Evolutionary conservation across 2,329 filamentous ascomycete species (phyloP).

Genomic region (Kalmusia sp.): DNA sequence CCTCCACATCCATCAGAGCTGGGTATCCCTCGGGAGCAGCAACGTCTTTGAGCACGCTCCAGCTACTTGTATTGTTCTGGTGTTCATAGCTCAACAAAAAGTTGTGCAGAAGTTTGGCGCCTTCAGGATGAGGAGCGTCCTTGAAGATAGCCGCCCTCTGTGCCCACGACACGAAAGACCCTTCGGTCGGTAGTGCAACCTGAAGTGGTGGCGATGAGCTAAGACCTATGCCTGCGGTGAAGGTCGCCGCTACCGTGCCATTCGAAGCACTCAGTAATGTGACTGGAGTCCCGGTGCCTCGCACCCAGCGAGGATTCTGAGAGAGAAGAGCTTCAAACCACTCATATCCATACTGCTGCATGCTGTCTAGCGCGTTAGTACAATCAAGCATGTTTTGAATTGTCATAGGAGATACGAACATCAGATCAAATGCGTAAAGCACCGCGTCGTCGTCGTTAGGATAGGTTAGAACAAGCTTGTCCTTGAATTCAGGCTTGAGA

Average conservation of each 20-base stretch:
- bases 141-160: slow-evolving; percentile 59
- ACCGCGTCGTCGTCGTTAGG: slow-evolving; percentile 67
- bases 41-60: too few relatives aligned
- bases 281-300: slow-evolving; percentile 55
- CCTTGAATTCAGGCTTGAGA: slow-evolving; percentile 59
- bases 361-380: slow-evolving; percentile 16
- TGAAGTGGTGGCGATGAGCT: slow-evolving; percentile 1
- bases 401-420: slow-evolving; percentile 33
- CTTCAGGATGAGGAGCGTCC: slow-evolving; percentile 58
- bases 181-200: slow-evolving; percentile 44
- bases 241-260: too few relatives aligned
- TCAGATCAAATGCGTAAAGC: slow-evolving; percentile 58
- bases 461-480: slow-evolving; percentile 62
- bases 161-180: slow-evolving; percentile 56
- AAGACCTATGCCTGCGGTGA: slow-evolving; percentile 18
- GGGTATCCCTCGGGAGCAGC: slow-evolving; percentile 41
- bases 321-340: slow-evolving; percentile 58
- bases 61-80: too few relatives aligned
- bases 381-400: background rate
- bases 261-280: too few relatives aligned
- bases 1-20: slow-evolving; percentile 43
- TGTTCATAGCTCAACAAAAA: slow-evolving; percentile 54
- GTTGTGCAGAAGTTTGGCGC: slow-evolving; percentile 59
- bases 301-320: slow-evolving; percentile 62
- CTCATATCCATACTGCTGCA: slow-evolving; percentile 48